Percentiles rank a stretch among this genome's conserved stretches.
Conservation (phyloP, 352 stramenopile genomes). For the Phytophthora pini region DNA sequence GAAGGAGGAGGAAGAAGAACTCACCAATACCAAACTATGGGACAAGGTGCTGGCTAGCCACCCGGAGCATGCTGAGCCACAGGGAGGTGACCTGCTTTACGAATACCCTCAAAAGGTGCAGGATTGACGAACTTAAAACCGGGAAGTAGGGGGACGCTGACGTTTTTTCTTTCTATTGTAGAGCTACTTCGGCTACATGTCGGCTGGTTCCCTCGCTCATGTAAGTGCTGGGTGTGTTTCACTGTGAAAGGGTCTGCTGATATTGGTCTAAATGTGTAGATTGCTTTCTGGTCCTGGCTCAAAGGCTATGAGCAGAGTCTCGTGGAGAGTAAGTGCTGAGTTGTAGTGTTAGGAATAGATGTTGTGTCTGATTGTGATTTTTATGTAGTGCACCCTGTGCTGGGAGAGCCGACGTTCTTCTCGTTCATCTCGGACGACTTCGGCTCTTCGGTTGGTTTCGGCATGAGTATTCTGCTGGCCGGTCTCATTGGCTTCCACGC, state of each 20-base stretch:
- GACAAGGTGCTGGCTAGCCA: conserved; percentile 70
- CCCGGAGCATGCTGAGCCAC: conserved; percentile 50
- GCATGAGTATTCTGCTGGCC: conserved; percentile 81
- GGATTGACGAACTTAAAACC: background rate
- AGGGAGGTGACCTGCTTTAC: conserved; percentile 81
- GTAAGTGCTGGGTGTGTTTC: conserved; percentile 34
- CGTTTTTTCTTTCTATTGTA: conserved; percentile 17
- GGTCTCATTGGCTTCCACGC: conserved; percentile 86
- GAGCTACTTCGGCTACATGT: conserved; percentile 85
- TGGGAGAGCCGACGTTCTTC: conserved; percentile 78
- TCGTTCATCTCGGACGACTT: conserved; percentile 85
- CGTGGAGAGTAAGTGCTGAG: conserved; percentile 63
- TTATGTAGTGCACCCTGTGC: conserved; percentile 60
- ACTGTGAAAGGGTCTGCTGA: conserved; percentile 1
- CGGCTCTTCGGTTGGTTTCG: conserved; percentile 80
- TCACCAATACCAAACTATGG: conserved; percentile 81
- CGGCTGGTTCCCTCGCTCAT: conserved; percentile 78
- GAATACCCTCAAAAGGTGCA: conserved; percentile 84
- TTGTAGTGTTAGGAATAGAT: background rate
- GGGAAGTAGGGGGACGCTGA: background rate
- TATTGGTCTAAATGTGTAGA: conserved; percentile 40
- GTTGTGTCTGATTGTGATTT: conserved; percentile 8
- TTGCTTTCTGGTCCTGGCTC: conserved; percentile 90
- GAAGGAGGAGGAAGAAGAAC: conserved; percentile 44
- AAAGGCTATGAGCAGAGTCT: conserved; percentile 90